Percentiles rank a stretch among this genome's conserved stretches.
Evolutionary conservation across 1,284 basidiomycete genomes (phyloP).

Genomic region (Fomitopsis schrenkii): DNA sequence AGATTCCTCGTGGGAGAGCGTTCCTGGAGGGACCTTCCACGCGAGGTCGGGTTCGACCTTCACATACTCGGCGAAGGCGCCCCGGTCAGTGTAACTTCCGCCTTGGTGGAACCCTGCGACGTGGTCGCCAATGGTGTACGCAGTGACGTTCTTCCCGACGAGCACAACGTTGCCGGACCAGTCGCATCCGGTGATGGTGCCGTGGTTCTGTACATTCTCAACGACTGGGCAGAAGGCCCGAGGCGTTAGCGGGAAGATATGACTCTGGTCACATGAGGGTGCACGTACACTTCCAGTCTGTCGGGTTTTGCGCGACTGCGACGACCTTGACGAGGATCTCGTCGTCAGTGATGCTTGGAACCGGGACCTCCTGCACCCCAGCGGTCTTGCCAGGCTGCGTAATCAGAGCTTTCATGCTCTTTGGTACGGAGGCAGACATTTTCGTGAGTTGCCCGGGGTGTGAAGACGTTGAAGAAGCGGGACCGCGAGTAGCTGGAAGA

Average conservation of each 20-base stretch:
- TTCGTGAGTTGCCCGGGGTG: background rate
- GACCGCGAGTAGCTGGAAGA: too few relatives aligned
- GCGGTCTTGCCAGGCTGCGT: constrained; percentile 4
- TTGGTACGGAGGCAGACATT: background rate
- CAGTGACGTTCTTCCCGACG: constrained; percentile 17
- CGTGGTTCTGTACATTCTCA: constrained; percentile 2
- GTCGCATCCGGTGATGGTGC: constrained; percentile 19
- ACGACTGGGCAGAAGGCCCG: background rate
- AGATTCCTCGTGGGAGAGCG: constrained; percentile 30
- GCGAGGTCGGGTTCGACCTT: constrained; percentile 27
- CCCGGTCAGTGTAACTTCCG: constrained; percentile 17
- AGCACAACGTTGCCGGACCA: constrained; percentile 18
- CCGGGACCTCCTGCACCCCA: constrained; percentile 5
- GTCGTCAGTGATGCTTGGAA: constrained; percentile 7
- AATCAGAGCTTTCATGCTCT: constrained; percentile 4
- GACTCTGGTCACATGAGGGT: background rate
- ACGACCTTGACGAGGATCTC: constrained; percentile 7
- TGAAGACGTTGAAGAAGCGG: too few relatives aligned
- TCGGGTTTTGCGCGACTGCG: constrained; percentile 12
- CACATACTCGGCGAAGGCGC: constrained; percentile 38
- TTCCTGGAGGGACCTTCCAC: constrained; percentile 28
- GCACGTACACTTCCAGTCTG: constrained; percentile 10
- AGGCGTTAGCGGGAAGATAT: background rate
- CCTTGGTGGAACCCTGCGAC: constrained; percentile 21
- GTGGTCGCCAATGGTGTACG: constrained; percentile 16